phyloP scores from a whole-genome alignment of 2,329 filamentous ascomycete species.

The Botryotinia calthae region DNA sequence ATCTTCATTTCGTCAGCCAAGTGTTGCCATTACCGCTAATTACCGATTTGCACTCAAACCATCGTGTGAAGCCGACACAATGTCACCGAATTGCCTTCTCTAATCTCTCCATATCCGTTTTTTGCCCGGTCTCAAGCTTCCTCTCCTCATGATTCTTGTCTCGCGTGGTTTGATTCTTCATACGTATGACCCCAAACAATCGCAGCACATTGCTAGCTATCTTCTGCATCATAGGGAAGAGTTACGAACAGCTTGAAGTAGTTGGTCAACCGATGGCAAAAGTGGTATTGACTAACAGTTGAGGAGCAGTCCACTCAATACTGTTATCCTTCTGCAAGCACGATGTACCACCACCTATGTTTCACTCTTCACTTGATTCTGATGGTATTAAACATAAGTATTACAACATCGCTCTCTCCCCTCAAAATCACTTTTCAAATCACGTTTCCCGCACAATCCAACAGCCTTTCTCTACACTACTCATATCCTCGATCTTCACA shows the following conservation, averaged over 20 bases:
- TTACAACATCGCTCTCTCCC: background rate
- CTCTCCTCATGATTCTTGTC: background rate
- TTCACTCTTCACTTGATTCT: background rate
- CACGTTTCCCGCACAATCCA: too few relatives aligned
- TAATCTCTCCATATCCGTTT: background rate
- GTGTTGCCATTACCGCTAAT: background rate
- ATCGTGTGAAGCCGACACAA: background rate
- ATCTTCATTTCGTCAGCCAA: background rate
- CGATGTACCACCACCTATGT: too few relatives aligned
- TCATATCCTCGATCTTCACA: too few relatives aligned
- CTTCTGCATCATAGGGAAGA: background rate
- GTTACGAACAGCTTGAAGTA: background rate
- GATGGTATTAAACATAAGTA: background rate
- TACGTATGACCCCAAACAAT: background rate
- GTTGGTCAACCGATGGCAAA: background rate
- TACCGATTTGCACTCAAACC: background rate
- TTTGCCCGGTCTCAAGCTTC: background rate
- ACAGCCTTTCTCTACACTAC: background rate
- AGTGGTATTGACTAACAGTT: background rate
- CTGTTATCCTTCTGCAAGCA: background rate
- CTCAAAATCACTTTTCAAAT: too few relatives aligned
- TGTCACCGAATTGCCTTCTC: background rate
- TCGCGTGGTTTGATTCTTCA: background rate
- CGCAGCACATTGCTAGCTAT: background rate
- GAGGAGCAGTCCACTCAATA: background rate